Conservation (phyloP, 106 monocot species). For the Dendrobium officinale region DNA sequence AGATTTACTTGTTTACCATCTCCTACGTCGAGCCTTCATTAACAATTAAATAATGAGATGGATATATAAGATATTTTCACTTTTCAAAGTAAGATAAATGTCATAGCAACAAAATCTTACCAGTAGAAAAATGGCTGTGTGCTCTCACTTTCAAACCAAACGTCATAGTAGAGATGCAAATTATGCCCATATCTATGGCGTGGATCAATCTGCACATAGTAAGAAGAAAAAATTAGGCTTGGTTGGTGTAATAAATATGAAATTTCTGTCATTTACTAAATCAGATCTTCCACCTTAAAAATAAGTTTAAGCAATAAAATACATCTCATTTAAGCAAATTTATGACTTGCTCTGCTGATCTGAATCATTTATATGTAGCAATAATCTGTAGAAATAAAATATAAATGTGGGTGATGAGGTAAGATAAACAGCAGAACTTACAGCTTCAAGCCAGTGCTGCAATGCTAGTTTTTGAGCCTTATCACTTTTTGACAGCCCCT, state of each 20-base stretch:
- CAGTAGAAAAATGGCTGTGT: constrained; percentile 64
- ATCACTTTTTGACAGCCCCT: constrained; percentile 57
- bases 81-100: not conserved
- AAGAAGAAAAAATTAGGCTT: not conserved
- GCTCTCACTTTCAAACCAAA: constrained; percentile 58
- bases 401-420: not conserved
- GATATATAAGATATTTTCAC: not conserved
- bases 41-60: not conserved
- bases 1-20: constrained; percentile 67
- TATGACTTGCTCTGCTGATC: not conserved
- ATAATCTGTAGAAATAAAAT: not conserved
- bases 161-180: constrained; percentile 54
- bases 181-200: constrained; percentile 74
- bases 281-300: not conserved
- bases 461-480: constrained; percentile 74
- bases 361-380: too few species aligned
- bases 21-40: constrained; percentile 59
- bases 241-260: not conserved
- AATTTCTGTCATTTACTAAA: not conserved
- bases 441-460: constrained; percentile 82
- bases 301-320: not conserved
- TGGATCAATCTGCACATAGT: constrained; percentile 58
- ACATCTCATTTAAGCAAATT: not conserved
- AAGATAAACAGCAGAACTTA: constrained; percentile 16
- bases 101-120: constrained; percentile 16